Evolutionary conservation across 192 early-diverging fungal genomes (phyloP), one percentile per base, ranked within the genome.

Genomic region (Martensiomyces pterosporus): DNA sequence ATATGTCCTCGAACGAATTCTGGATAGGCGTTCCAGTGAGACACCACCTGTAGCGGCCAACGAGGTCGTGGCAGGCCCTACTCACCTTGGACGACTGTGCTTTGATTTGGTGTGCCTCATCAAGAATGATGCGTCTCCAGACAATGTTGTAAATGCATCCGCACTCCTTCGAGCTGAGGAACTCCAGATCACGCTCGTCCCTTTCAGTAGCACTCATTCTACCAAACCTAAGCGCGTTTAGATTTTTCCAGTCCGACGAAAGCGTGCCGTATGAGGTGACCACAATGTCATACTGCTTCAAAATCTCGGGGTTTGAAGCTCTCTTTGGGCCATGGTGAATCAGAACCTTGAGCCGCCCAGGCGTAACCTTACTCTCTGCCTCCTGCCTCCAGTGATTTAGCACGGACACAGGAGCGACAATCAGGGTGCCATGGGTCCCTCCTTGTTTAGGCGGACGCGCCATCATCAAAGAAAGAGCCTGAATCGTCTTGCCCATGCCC

Each of bases 401-500:
- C 12, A 88, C 56, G 0, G 82, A 72, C 2, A 84, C 70, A 1
- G 90, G 87, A 3, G 85, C 82, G 1, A 90, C 68, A 14, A 92
- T 55, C 23, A 92, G 71, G 1, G 86, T 90, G 0, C 77, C 47
- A 34, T 83, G 83, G 8, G 44, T 24, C 9, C 27, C 16, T 17
- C 24, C 13, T 0, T 26, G 12, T 48, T 54, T 25, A n/a, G 74
- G 78, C 15, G 49, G 67, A 34, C 71, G 67, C 3, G 71, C 49
- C 17, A 84, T 29, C 8, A 88, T 77, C 0, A 83, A 54, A 2
- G 86, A 73, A 39, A 92, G 75, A 3, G 81, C 66, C 55, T 92
- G 88, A 2, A 92, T 53, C 0, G 90, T 90, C 59, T 92, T 87
- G 4, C 84, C 84, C 34, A 85, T 55, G 12, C 83, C 87, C 84